Base-by-base conservation (phyloP, 495 filamentous ascomycete genomes). In the Paragyromitra xinjiangensis region DNA sequence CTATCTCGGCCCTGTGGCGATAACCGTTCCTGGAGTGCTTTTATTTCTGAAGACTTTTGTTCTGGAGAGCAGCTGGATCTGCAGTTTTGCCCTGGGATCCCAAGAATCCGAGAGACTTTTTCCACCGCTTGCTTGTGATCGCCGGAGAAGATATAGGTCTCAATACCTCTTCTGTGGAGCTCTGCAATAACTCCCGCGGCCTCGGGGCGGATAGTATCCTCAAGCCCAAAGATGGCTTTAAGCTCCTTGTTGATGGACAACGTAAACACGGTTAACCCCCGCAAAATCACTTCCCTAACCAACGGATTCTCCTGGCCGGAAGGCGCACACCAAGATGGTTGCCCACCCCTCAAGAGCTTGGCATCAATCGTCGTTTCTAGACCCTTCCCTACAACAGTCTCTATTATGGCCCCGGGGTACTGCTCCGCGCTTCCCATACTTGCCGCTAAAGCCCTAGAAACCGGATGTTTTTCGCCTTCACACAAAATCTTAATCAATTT, bases 61-160 rank as follows among this genome's bases (percentile, higher is more conserved):
- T 79, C 77, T n/a, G 77, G 77, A 2, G 77, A 78, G 37, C 77
- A 79, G 66, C 67, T 78, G 68, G 29, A 40, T 51, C 65, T 69
- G 39, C 71, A 66, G 40, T 65, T 66, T 39, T 50, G 3, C 48
- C 45, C 14, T 7, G 88, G 81, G 48, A 94, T 91, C 7, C 83
- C 83, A 0, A 94, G 84, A 19, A 83, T 72, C 1, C 71, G 61
- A 3, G 90, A 91, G 6, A 91, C 71, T 2, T 84, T 77, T 0
- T 84, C 83, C 3, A 94, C 91, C 6, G 89, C 86, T 16, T 84
- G 85, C 37, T 87, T 84, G 69, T 91, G 88, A 73, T 95, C 93
- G 24, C 93, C 93, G 8, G 90, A 92, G 45, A 94, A 81, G 50
- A 95, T 84, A 44, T 89, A 89, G 3, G 91, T 84, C 0, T 84